Evolutionary conservation across 75 land plant genomes (phyloP).

Genomic region (Chamaecyparis obtusa): DNA sequence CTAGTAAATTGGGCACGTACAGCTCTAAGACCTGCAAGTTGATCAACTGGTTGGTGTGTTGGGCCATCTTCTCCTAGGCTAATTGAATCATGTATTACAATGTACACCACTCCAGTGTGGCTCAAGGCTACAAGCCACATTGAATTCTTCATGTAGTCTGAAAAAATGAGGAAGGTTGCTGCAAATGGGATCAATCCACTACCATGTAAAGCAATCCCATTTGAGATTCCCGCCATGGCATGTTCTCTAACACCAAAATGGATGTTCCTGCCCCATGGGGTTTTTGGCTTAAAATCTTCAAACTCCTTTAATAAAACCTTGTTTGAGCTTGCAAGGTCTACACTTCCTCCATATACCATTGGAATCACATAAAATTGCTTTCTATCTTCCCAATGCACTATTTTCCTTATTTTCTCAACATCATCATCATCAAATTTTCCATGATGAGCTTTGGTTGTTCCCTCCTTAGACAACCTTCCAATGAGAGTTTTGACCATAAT

Average conservation of each 20-base stretch:
- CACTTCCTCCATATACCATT: slow-evolving; percentile 79
- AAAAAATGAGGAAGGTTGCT: slow-evolving; percentile 84
- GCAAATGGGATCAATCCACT: slow-evolving; percentile 82
- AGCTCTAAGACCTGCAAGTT: slow-evolving; percentile 71
- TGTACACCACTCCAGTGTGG: slow-evolving; percentile 72
- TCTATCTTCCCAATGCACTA: slow-evolving; percentile 50
- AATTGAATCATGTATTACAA: slow-evolving; percentile 84
- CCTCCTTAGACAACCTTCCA: slow-evolving; percentile 56
- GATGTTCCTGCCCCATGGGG: slow-evolving; percentile 73
- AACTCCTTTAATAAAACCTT: slow-evolving; percentile 64
- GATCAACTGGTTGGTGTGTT: slow-evolving; percentile 91
- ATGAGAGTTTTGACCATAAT: slow-evolving; percentile 54
- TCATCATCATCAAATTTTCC: slow-evolving; percentile 71
- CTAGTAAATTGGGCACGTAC: slow-evolving; percentile 69
- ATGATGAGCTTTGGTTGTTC: slow-evolving; percentile 77
- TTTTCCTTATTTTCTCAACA: slow-evolving; percentile 39
- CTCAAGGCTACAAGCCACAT: slow-evolving; percentile 77
- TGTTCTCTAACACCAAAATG: slow-evolving; percentile 89
- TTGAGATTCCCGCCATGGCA: slow-evolving; percentile 90
- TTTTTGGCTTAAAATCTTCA: slow-evolving; percentile 50
- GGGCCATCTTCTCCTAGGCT: slow-evolving; percentile 96
- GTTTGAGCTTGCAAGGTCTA: slow-evolving; percentile 88
- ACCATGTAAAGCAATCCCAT: slow-evolving; percentile 76
- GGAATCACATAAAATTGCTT: slow-evolving; percentile 66
- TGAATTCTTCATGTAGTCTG: slow-evolving; percentile 91